Evolutionary conservation across 2,329 filamentous ascomycete species (phyloP).

Genomic region (Botrytis deweyae): DNA sequence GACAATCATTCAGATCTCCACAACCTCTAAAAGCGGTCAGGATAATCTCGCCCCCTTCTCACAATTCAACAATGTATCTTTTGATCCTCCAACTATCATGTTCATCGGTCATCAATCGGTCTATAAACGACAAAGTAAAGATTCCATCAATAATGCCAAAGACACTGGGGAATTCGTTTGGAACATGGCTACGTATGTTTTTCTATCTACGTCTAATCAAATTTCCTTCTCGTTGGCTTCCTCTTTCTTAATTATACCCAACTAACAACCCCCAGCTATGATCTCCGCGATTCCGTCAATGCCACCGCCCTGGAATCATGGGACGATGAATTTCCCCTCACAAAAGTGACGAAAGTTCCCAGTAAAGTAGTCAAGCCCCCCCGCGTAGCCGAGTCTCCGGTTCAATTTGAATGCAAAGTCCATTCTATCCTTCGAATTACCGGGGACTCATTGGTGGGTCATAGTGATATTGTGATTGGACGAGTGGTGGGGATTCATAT

Average conservation of each 20-base stretch:
- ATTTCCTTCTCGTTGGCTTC: neutral
- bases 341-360: conserved; percentile 21
- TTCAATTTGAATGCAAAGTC: conserved; percentile 26
- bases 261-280: neutral
- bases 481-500: conserved; percentile 27
- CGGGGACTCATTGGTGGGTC: conserved; percentile 24
- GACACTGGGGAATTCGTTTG: conserved; percentile 28
- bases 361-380: conserved; percentile 24
- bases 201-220: neutral
- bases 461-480: conserved; percentile 28
- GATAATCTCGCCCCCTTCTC: conserved; percentile 25
- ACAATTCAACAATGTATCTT: conserved; percentile 27
- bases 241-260: neutral
- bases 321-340: conserved; percentile 14
- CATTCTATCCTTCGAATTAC: conserved; percentile 25
- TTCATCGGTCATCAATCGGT: conserved; percentile 25
- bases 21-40: conserved; percentile 22
- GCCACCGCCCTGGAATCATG: conserved; percentile 11
- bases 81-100: conserved; percentile 25
- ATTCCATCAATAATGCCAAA: conserved; percentile 25
- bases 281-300: neutral
- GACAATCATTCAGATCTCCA: neutral
- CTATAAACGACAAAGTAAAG: conserved; percentile 22
- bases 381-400: conserved; percentile 26
- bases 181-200: conserved; percentile 28